Evolutionary conservation across 192 early-diverging fungal genomes (phyloP), one percentile per base, ranked within the genome.

Genomic region (Entrophospora sp.): DNA sequence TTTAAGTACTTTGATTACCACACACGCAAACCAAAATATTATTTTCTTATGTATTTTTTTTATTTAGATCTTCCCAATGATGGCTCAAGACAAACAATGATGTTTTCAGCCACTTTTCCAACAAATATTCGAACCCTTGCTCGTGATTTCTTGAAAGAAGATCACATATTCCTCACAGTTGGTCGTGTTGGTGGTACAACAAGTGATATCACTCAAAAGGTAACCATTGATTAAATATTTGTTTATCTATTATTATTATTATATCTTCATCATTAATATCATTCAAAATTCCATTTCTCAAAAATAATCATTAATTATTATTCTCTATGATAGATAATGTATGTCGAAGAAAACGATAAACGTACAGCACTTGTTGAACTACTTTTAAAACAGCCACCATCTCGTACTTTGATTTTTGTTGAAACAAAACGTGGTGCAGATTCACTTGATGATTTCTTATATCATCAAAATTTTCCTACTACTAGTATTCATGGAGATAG

Each of bases 31-130:
- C 32, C 9, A 10, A 5, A 10, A 49, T 10, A 10, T 49, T 49
- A 49, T 49, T 24, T 8, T 7, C 18, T n/a, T n/a, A n/a, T n/a
- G n/a, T n/a, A n/a, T n/a, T n/a, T n/a, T n/a, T n/a, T n/a, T 18
- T 14, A 81, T 68, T 85, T 88, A 73, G 89, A 93, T 66, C 83
- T 95, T 75, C 79, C 82, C 8, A 72, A 76, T 13, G 80, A 90
- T 35, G 77, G 75, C 49, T 66, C 77, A 48, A 81, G 93, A 59
- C 91, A 92, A 64, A 98, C 95, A 5, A 84, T 96, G 55, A 96
- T 98, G 94, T 98, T 96, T 74, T 89, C 87, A 68, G 96, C 96
- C n/a, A 98, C 96, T 1, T 98, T 97, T 82, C 96, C 96, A 8
- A 86, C 81, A 30, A 77, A 87, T 49, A 96, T 98, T 63, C 95